These are phyloP conservation scores for Aureobasidium vineae DNA, from an alignment of 2,329 filamentous ascomycete genomes.

Conservation along the genomic window DNA sequence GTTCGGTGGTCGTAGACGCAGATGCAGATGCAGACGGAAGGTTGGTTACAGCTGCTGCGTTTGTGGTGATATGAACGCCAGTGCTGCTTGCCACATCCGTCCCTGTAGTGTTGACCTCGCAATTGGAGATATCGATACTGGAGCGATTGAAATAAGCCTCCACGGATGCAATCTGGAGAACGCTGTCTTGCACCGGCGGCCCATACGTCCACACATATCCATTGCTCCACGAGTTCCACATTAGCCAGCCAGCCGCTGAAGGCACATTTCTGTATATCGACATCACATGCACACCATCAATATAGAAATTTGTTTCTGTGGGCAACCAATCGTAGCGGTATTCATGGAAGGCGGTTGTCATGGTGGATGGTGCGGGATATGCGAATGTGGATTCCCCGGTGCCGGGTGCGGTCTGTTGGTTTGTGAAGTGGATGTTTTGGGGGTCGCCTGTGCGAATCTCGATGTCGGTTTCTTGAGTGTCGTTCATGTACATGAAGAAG, in stretches of 20 bases:
- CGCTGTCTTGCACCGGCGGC: conserved; percentile 62
- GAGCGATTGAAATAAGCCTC: conserved; percentile 72
- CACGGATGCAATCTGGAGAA: conserved; percentile 66
- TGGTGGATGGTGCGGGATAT: conserved; percentile 58
- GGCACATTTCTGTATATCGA: conserved; percentile 50
- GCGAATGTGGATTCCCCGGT: conserved; percentile 60
- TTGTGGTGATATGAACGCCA: not conserved
- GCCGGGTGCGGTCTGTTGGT: conserved; percentile 61
- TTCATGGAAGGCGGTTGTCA: conserved; percentile 70
- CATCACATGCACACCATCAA: conserved; percentile 62
- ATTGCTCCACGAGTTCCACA: conserved; percentile 59
- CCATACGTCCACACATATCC: conserved; percentile 73
- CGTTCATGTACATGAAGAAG: conserved; percentile 80
- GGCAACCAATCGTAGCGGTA: conserved; percentile 75
- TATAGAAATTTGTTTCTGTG: conserved; percentile 64
- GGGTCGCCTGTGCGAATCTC: conserved; percentile 45
- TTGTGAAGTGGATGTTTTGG: conserved; percentile 47
- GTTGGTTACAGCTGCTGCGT: not conserved
- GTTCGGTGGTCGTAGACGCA: not conserved
- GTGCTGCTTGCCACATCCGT: not conserved
- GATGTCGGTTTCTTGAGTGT: conserved; percentile 78
- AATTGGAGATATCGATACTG: not conserved
- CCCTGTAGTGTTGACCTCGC: not conserved
- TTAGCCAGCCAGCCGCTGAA: conserved; percentile 60
- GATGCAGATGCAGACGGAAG: not conserved